phyloP scores from a whole-genome alignment of 148 eudicot species.

The Rheum nobile region DNA sequence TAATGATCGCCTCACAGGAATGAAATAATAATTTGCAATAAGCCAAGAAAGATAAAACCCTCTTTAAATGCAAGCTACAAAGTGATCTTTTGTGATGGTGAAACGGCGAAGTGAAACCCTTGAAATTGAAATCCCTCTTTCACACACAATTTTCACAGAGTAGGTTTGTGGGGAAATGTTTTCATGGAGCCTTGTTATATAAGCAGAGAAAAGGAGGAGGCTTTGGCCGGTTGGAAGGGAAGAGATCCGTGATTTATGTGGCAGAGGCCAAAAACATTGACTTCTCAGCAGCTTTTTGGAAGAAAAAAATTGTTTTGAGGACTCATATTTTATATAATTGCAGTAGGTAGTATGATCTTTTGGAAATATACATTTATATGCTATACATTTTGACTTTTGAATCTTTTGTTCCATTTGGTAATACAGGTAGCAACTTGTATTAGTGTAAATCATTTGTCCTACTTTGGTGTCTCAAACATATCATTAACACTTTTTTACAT shows the following conservation, averaged over 20 bases:
- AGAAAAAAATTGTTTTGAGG: not conserved
- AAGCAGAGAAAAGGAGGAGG: not conserved
- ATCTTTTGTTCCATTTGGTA: too few relatives aligned
- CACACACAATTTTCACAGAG: not conserved
- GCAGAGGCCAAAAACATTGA: slow-evolving; percentile 5
- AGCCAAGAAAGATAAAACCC: not conserved
- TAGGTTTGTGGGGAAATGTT: not conserved
- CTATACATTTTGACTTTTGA: not conserved
- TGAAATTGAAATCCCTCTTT: not conserved
- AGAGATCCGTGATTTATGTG: slow-evolving; percentile 9
- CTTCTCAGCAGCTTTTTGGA: not conserved
- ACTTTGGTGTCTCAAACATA: too few relatives aligned
- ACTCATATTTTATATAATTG: not conserved
- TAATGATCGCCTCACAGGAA: not conserved
- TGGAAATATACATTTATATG: not conserved
- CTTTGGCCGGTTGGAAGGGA: slow-evolving; percentile 3
- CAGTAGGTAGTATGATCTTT: not conserved
- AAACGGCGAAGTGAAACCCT: not conserved
- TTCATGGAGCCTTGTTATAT: not conserved
- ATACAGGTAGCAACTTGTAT: too few relatives aligned
- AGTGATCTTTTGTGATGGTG: not conserved
- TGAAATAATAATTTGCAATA: not conserved
- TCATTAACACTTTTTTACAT: too few relatives aligned
- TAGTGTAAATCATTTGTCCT: too few relatives aligned
- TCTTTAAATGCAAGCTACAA: not conserved